A percentile compares a stretch with the other conserved stretches of the same genome.
Conservation (phyloP, 108 stramenopile species). For the Skeletonema marinoi region DNA sequence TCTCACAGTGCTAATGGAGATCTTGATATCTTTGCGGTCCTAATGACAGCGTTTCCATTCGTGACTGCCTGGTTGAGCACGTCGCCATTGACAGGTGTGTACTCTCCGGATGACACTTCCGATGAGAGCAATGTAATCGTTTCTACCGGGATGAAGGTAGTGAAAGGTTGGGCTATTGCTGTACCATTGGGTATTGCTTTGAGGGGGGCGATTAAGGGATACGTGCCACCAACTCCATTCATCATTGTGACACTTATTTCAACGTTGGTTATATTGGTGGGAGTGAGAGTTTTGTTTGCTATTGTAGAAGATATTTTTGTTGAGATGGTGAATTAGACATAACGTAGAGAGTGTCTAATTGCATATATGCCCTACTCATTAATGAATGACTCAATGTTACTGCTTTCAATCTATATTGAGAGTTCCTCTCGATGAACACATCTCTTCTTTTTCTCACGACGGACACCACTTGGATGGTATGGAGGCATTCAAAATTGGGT, state of each 20-base stretch:
- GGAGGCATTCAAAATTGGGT: too few relatives aligned
- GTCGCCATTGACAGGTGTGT: slow-evolving; percentile 57
- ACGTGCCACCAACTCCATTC: slow-evolving; percentile 66
- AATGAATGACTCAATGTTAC: too few relatives aligned
- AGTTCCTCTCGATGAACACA: too few relatives aligned
- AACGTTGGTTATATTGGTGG: slow-evolving; percentile 59
- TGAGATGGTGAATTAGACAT: slow-evolving; percentile 35
- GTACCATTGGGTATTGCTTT: slow-evolving; percentile 62
- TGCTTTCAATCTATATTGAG: too few relatives aligned
- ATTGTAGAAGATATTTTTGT: slow-evolving; percentile 53
- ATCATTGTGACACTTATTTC: slow-evolving; percentile 70
- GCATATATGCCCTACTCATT: too few relatives aligned
- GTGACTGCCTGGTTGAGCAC: slow-evolving; percentile 51
- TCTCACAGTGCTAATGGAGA: slow-evolving; percentile 56
- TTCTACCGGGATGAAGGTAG: slow-evolving; percentile 33
- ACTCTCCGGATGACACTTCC: slow-evolving; percentile 39
- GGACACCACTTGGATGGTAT: too few relatives aligned
- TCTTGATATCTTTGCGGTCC: slow-evolving; percentile 43
- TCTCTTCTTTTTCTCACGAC: too few relatives aligned
- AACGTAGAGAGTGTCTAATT: not conserved
- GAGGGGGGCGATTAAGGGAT: slow-evolving; percentile 66
- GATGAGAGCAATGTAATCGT: slow-evolving; percentile 13
- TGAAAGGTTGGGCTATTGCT: slow-evolving; percentile 65
- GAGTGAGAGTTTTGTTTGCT: slow-evolving; percentile 27
- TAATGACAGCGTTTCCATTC: slow-evolving; percentile 57